Evolutionary conservation across 1,284 basidiomycete species (phyloP).

Genomic region (Cutaneotrichosporon curvatum): DNA sequence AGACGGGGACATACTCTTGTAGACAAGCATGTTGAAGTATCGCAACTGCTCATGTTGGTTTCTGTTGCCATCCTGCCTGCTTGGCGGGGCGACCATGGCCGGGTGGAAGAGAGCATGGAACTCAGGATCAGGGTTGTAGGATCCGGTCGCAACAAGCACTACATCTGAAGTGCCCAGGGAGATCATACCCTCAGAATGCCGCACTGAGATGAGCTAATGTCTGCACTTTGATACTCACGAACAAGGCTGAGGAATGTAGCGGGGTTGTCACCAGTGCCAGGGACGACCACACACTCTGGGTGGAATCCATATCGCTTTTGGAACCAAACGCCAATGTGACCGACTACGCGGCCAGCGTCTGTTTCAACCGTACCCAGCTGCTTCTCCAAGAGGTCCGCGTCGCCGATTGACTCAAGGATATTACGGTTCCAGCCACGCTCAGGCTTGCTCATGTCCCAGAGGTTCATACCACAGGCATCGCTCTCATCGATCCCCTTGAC

Average conservation of each 20-base stretch:
- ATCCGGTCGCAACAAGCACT: constrained; percentile 61
- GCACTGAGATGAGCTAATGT: constrained; percentile 54
- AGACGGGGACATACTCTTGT: constrained; percentile 42
- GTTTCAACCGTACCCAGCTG: constrained; percentile 72
- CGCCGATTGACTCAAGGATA: constrained; percentile 51
- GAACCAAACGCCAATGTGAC: constrained; percentile 65
- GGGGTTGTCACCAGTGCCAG: constrained; percentile 87
- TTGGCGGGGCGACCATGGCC: constrained; percentile 36
- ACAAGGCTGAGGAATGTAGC: constrained; percentile 71
- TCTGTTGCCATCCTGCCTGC: constrained; percentile 12
- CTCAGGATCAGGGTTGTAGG: constrained; percentile 47
- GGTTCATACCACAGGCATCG: constrained; percentile 87
- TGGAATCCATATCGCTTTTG: constrained; percentile 66
- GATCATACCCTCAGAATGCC: constrained; percentile 61
- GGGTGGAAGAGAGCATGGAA: constrained; percentile 51
- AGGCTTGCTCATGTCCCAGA: constrained; percentile 60
- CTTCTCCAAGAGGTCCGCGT: constrained; percentile 57
- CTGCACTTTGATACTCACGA: constrained; percentile 26
- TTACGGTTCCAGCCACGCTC: constrained; percentile 62
- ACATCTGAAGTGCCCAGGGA: constrained; percentile 90
- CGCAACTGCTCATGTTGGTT: constrained; percentile 15
- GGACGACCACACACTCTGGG: constrained; percentile 69
- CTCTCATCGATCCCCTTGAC: constrained; percentile 46
- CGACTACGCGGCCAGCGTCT: constrained; percentile 61
- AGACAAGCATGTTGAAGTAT: constrained; percentile 50